These are phyloP conservation scores for Schizothecium vesticola DNA, from an alignment of 495 filamentous ascomycete species.

Conservation along the genomic window DNA sequence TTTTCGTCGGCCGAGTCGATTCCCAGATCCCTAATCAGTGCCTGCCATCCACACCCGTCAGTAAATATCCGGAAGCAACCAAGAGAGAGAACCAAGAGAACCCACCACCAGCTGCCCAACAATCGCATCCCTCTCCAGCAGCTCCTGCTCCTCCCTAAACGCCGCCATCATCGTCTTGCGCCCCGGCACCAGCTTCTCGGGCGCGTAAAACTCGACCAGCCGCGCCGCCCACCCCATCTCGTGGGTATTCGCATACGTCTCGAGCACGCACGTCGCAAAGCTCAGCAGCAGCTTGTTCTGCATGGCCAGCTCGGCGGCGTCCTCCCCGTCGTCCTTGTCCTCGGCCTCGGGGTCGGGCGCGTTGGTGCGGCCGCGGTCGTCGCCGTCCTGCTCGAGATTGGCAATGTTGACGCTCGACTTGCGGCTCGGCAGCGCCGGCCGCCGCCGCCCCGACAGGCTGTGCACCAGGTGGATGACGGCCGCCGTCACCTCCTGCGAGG, in stretches of 20 bases:
- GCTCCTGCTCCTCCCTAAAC: slow-evolving; percentile 56
- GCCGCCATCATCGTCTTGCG: slow-evolving; percentile 53
- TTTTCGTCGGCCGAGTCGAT: slow-evolving; percentile 28
- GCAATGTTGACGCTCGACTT: slow-evolving; percentile 55
- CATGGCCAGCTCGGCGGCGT: slow-evolving; percentile 56
- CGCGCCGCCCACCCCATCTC: slow-evolving; percentile 69
- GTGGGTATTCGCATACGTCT: slow-evolving; percentile 66
- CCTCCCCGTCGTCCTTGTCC: slow-evolving; percentile 34
- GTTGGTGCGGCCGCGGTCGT: slow-evolving; percentile 36
- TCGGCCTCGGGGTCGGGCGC: slow-evolving; percentile 82
- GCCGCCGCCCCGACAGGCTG: slow-evolving; percentile 62
- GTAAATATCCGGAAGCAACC: not conserved
- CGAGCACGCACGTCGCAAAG: slow-evolving; percentile 78
- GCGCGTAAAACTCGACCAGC: slow-evolving; percentile 65
- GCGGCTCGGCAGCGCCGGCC: slow-evolving; percentile 70
- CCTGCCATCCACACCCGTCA: slow-evolving; percentile 34
- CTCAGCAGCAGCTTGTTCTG: slow-evolving; percentile 72
- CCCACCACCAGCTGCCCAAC: slow-evolving; percentile 71
- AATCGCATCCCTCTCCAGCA: slow-evolving; percentile 62
- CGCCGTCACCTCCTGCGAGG: slow-evolving; percentile 57
- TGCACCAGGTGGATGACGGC: slow-evolving; percentile 72
- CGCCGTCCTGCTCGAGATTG: slow-evolving; percentile 42
- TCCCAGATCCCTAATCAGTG: slow-evolving; percentile 66
- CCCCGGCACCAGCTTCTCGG: slow-evolving; percentile 52
- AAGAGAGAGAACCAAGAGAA: slow-evolving; percentile 8